Conservation (phyloP, 2,329 filamentous ascomycete species). For the Fusarium neocosmosporiellum region DNA sequence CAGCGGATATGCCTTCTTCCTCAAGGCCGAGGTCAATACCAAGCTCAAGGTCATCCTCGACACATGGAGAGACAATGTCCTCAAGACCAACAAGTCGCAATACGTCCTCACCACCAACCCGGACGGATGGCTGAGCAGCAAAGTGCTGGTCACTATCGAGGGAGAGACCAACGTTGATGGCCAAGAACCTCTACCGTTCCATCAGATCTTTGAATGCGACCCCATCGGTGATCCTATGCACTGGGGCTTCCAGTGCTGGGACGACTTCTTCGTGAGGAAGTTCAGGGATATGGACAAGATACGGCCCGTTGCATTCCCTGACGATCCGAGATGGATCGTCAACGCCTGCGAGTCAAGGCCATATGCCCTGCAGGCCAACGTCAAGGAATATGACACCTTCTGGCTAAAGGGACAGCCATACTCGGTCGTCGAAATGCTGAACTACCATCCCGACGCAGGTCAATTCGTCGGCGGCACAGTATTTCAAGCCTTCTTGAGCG, state of each 20-base stretch:
- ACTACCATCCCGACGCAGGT: conserved; percentile 57
- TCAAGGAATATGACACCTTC: conserved; percentile 67
- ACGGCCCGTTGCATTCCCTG: background rate
- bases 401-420: conserved; percentile 76
- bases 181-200: background rate
- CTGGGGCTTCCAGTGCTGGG: conserved; percentile 18
- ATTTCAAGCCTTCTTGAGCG: conserved; percentile 74
- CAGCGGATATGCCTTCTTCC: conserved; percentile 24
- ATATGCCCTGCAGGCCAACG: conserved; percentile 58
- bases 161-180: conserved; percentile 10
- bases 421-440: conserved; percentile 69
- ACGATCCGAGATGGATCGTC: conserved; percentile 6
- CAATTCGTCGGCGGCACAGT: conserved; percentile 70
- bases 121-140: conserved; percentile 1
- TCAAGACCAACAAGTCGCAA: background rate
- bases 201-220: conserved; percentile 17
- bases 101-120: background rate
- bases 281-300: conserved; percentile 1
- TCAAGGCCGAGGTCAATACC: background rate
- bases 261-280: conserved; percentile 12
- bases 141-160: background rate
- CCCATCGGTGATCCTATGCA: background rate
- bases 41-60: conserved; percentile 5
- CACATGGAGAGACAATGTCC: conserved; percentile 2
- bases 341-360: conserved; percentile 62